A percentile compares a stretch with the other conserved stretches of the same genome.
Evolutionary conservation across 1,284 basidiomycete genomes (phyloP).

Genomic region (Cronartium ribicola): DNA sequence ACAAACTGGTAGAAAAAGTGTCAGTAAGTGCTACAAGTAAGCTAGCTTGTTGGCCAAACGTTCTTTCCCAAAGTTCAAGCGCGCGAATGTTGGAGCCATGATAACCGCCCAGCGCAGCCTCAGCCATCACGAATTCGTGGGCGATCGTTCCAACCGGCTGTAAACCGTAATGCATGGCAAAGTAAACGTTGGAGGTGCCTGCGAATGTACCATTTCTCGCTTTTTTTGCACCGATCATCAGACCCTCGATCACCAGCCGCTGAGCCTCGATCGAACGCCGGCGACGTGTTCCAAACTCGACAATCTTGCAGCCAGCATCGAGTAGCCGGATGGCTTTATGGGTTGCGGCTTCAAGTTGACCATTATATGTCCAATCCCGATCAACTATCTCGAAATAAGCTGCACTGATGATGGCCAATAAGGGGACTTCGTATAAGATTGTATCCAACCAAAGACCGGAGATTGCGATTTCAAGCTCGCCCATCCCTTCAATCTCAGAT

Average conservation of each 20-base stretch:
- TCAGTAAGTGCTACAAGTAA: slow-evolving; percentile 78
- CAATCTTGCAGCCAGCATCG: slow-evolving; percentile 68
- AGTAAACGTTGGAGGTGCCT: slow-evolving; percentile 88
- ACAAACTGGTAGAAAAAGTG: slow-evolving; percentile 72
- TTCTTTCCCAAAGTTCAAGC: slow-evolving; percentile 74
- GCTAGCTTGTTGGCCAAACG: slow-evolving; percentile 45
- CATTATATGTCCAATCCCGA: slow-evolving; percentile 75
- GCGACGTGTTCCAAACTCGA: slow-evolving; percentile 89
- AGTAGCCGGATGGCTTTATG: slow-evolving; percentile 67
- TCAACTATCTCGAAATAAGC: slow-evolving; percentile 62
- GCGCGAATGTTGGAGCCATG: slow-evolving; percentile 67
- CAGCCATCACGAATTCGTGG: slow-evolving; percentile 64
- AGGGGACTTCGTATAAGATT: slow-evolving; percentile 92
- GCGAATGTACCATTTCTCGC: slow-evolving; percentile 56
- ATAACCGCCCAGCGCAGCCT: slow-evolving; percentile 78
- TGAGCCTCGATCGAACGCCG: slow-evolving; percentile 75
- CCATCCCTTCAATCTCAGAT: slow-evolving; percentile 54
- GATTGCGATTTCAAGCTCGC: slow-evolving; percentile 69
- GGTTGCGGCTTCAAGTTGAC: slow-evolving; percentile 68
- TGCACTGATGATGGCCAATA: slow-evolving; percentile 83
- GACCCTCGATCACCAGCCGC: slow-evolving; percentile 67
- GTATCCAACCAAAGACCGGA: slow-evolving; percentile 79
- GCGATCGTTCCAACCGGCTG: slow-evolving; percentile 77
- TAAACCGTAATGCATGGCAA: slow-evolving; percentile 70
- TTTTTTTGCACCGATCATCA: slow-evolving; percentile 57